Conservation (phyloP, 176 grass and related monocot genomes). For the Zoysia japonica region DNA sequence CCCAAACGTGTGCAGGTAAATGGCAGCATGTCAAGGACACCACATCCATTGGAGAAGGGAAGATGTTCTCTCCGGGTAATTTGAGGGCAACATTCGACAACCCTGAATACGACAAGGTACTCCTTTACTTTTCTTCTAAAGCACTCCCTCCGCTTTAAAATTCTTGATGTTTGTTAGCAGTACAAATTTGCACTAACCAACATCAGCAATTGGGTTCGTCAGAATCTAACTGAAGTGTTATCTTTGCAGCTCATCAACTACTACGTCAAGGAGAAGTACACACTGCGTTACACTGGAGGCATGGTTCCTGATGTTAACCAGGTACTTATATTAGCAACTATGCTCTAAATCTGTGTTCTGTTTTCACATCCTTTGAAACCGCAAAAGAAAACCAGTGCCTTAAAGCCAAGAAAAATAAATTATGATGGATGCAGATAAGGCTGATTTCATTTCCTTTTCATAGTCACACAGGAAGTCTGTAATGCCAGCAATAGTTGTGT, state of each 20-base stretch:
- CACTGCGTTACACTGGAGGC: conserved; percentile 96
- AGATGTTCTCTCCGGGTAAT: conserved; percentile 98
- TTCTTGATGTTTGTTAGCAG: background rate
- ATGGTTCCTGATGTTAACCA: conserved; percentile 99
- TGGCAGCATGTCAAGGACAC: conserved; percentile 99
- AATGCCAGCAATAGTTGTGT: background rate
- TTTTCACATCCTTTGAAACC: background rate
- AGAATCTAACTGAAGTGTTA: background rate
- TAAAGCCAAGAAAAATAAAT: background rate
- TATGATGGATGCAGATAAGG: background rate
- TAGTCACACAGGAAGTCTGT: background rate
- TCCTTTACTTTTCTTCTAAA: too few relatives aligned
- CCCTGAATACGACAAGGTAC: conserved; percentile 82
- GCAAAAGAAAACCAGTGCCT: background rate
- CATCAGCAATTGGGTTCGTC: background rate
- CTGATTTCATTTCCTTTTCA: background rate
- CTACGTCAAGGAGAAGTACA: conserved; percentile 97
- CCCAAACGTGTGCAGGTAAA: conserved; percentile 59
- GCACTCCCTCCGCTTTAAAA: too few relatives aligned
- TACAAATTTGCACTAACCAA: too few relatives aligned
- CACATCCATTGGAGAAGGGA: conserved; percentile 81
- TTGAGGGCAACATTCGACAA: conserved; percentile 91
- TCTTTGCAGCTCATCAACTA: conserved; percentile 80
- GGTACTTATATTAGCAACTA: conserved; percentile 45
- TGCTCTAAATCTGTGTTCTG: background rate